A percentile compares a stretch with the other conserved stretches of the same genome.
Evolutionary conservation across 805 yeast genomes (phyloP).

Genomic region (Barnettozyma sp.): DNA sequence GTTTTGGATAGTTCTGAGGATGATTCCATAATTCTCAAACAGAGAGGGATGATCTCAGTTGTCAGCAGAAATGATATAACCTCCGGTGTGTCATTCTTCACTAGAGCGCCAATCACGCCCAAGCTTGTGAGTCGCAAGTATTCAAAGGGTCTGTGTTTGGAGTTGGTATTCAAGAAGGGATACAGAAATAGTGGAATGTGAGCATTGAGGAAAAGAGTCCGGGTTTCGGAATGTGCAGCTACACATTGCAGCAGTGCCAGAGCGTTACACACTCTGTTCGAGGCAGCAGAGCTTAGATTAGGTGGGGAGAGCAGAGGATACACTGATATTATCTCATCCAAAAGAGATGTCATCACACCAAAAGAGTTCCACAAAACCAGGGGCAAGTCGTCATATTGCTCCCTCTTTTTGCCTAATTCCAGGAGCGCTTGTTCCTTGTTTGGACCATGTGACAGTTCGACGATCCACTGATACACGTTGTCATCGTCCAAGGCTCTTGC

Average conservation of each 20-base stretch:
- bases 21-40: slow-evolving; percentile 90
- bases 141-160: slow-evolving; percentile 89
- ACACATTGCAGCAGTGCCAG: slow-evolving; percentile 92
- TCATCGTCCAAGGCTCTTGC: slow-evolving; percentile 59
- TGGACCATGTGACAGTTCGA: slow-evolving; percentile 83
- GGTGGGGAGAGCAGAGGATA: slow-evolving; percentile 90
- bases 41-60: slow-evolving; percentile 95
- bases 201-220: slow-evolving; percentile 77
- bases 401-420: slow-evolving; percentile 90
- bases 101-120: slow-evolving; percentile 96
- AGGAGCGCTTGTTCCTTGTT: slow-evolving; percentile 88
- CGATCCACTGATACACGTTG: slow-evolving; percentile 83
- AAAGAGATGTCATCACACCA: slow-evolving; percentile 89
- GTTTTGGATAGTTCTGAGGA: slow-evolving; percentile 92
- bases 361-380: slow-evolving; percentile 90
- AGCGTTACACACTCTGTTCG: slow-evolving; percentile 93
- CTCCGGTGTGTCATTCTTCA: slow-evolving; percentile 91
- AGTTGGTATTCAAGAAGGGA: slow-evolving; percentile 88
- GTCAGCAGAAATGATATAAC: slow-evolving; percentile 85
- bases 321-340: slow-evolving; percentile 85
- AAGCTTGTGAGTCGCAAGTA: slow-evolving; percentile 86
- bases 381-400: slow-evolving; percentile 90
- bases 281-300: slow-evolving; percentile 71
- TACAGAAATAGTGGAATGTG: slow-evolving; percentile 88
- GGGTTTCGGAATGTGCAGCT: slow-evolving; percentile 89